phyloP scores from a whole-genome alignment of 371 early-diverging fungal species.

The Lichtheimia hyalospora region DNA sequence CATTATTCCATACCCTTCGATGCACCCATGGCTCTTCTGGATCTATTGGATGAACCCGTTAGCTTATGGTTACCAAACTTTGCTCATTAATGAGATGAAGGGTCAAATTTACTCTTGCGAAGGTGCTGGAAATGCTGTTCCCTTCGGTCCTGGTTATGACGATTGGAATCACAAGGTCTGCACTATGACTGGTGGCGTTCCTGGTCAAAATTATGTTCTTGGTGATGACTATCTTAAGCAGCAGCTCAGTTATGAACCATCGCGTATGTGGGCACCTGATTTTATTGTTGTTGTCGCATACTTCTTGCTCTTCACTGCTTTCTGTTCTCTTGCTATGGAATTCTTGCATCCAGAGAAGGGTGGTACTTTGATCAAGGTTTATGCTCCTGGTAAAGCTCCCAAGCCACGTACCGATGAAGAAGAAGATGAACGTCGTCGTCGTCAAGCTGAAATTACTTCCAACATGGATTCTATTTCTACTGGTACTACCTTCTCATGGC shows the following conservation, averaged over 20 bases:
- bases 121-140: conserved; percentile 38
- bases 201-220: conserved; percentile 46
- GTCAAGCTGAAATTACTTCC: conserved; percentile 25
- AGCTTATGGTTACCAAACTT: conserved; percentile 28
- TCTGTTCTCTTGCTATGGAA: conserved; percentile 43
- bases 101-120: conserved; percentile 38
- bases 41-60: background rate
- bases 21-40: conserved; percentile 63
- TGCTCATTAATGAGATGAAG: conserved; percentile 66
- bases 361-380: conserved; percentile 51
- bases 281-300: conserved; percentile 47
- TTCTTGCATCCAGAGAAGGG: conserved; percentile 31
- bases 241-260: conserved; percentile 32
- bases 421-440: conserved; percentile 21
- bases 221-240: conserved; percentile 53
- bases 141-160: conserved; percentile 44
- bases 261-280: conserved; percentile 49
- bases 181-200: conserved; percentile 47
- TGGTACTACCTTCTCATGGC: conserved; percentile 55
- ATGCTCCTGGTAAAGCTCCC: conserved; percentile 29
- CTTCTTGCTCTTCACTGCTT: conserved; percentile 38
- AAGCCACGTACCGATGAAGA: conserved; percentile 19
- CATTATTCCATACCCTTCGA: conserved; percentile 16
- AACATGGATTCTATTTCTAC: conserved; percentile 25
- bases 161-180: conserved; percentile 56